Percentiles rank a stretch among this genome's conserved stretches.
Conservation (phyloP, 177 flowering plant species). For the Vitis hybrid region DNA sequence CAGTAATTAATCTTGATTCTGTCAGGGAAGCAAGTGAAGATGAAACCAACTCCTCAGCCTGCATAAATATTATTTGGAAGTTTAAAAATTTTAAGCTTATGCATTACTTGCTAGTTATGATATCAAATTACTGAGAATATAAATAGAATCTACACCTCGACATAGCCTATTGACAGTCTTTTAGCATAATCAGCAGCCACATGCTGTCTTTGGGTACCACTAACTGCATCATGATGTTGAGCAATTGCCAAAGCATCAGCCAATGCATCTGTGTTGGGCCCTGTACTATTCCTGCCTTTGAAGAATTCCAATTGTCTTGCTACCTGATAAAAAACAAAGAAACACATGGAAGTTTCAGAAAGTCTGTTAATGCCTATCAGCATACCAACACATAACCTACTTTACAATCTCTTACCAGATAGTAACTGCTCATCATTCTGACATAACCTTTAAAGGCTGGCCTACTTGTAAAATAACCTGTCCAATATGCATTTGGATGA, state of each 20-base stretch:
- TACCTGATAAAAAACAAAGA: slow-evolving; percentile 46
- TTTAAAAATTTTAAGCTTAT: not conserved
- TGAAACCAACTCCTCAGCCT: slow-evolving; percentile 78
- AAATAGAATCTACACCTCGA: slow-evolving; percentile 48
- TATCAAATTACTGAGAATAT: not conserved
- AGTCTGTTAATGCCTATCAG: not conserved
- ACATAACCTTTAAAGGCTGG: slow-evolving; percentile 90
- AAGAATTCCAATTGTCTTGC: slow-evolving; percentile 89
- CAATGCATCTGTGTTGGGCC: slow-evolving; percentile 64
- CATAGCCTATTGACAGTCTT: slow-evolving; percentile 71
- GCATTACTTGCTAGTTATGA: no score
- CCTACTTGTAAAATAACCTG: slow-evolving; percentile 94
- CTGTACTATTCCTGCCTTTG: slow-evolving; percentile 55
- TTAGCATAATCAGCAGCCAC: slow-evolving; percentile 94
- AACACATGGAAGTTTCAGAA: slow-evolving; percentile 4
- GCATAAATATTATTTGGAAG: slow-evolving; percentile 12
- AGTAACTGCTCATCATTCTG: slow-evolving; percentile 77
- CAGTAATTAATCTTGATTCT: slow-evolving; percentile 29
- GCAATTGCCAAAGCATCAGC: slow-evolving; percentile 94
- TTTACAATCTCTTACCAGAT: slow-evolving; percentile 50
- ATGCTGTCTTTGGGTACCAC: slow-evolving; percentile 89
- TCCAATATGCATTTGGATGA: slow-evolving; percentile 89
- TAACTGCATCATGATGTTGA: slow-evolving; percentile 99
- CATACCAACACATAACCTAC: not conserved
- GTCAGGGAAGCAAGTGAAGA: slow-evolving; percentile 64